phyloP scores from a whole-genome alignment of 495 filamentous ascomycete species.

The Lasiosphaeria hispida region DNA sequence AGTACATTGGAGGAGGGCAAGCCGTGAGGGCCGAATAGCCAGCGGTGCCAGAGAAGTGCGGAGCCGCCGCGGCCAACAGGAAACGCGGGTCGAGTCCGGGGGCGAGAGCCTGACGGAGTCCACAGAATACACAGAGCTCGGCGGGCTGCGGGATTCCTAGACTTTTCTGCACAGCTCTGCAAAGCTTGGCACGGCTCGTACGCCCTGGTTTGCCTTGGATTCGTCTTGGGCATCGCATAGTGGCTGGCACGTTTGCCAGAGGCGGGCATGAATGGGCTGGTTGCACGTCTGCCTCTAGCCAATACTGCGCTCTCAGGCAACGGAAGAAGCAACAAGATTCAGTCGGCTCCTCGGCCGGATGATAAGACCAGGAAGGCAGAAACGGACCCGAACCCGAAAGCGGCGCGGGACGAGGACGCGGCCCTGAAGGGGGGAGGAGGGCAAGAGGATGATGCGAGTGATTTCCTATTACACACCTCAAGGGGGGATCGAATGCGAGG shows the following conservation, averaged over 20 bases:
- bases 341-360: neutral
- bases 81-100: neutral
- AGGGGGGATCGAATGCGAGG: no score
- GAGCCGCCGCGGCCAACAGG: slow-evolving; percentile 3
- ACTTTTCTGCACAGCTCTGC: neutral
- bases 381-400: neutral
- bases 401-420: neutral
- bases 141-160: neutral
- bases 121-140: neutral
- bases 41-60: neutral
- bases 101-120: no score
- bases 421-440: neutral
- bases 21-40: neutral
- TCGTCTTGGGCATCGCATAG: neutral
- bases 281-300: neutral
- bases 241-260: slow-evolving; percentile 1
- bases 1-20: neutral
- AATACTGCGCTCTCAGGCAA: neutral
- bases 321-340: neutral
- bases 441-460: no score
- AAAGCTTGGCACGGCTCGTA: neutral
- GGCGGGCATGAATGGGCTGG: neutral
- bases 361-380: neutral
- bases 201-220: no score
- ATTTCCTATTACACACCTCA: no score